A percentile compares a stretch with the other conserved stretches of the same genome.
Conservation (phyloP, 805 yeast genomes). For the Maudiozyma pseudohumilis region DNA sequence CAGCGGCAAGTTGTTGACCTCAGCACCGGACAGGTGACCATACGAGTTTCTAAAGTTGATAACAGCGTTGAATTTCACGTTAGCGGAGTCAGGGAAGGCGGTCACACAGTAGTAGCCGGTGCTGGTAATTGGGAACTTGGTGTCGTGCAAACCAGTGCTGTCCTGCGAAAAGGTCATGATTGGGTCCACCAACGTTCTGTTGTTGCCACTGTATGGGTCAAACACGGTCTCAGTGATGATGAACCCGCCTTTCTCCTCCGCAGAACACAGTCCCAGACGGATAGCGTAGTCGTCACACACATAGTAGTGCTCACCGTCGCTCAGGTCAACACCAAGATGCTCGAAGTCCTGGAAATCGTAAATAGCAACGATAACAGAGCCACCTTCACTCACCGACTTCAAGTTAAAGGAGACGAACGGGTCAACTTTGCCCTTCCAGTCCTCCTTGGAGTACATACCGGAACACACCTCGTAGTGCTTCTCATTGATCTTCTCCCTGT, state of each 20-base stretch:
- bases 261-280: constrained; percentile 43
- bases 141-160: constrained; percentile 47
- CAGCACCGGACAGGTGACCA: constrained; percentile 82
- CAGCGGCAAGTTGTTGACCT: constrained; percentile 81
- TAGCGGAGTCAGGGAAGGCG: constrained; percentile 40
- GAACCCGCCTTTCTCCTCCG: constrained; percentile 49
- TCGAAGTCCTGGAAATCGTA: constrained; percentile 77
- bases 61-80: constrained; percentile 46
- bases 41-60: constrained; percentile 85
- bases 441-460: constrained; percentile 80
- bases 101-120: constrained; percentile 94
- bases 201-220: constrained; percentile 39
- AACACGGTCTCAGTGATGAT: constrained; percentile 38
- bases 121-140: constrained; percentile 52
- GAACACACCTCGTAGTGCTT: constrained; percentile 61
- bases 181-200: constrained; percentile 43
- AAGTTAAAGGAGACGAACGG: constrained; percentile 50
- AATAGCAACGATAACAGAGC: constrained; percentile 54
- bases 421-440: constrained; percentile 73
- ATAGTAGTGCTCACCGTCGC: constrained; percentile 42
- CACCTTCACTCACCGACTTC: constrained; percentile 27
- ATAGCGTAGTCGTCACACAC: constrained; percentile 69
- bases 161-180: constrained; percentile 48
- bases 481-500: constrained; percentile 40
- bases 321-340: constrained; percentile 46